Evolutionary conservation across 139 green algal genomes (phyloP), one percentile per base, ranked within the genome.

Genomic region (Chlorella ohadii): DNA sequence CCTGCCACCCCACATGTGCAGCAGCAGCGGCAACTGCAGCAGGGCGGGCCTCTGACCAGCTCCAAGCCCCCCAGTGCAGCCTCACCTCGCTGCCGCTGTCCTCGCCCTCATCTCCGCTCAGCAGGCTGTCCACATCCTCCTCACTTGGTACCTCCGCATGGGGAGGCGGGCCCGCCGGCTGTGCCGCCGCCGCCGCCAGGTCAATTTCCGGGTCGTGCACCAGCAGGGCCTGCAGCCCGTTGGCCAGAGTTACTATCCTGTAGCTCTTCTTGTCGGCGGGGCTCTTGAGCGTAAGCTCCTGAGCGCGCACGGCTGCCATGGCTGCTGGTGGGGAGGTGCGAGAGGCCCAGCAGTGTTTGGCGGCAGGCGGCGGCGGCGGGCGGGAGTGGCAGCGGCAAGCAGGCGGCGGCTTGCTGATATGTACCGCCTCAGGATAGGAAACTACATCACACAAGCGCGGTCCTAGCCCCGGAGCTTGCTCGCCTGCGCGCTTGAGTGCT

Each of bases 201-300:
- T n/a, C 44, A 38, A 99, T 97, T 41, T 98, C 91, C 0, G 95
- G 95, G 78, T 99, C 96, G 83, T 93, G 89, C 33, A 99, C 96
- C 11, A 99, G 85, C 47, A 99, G 75, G 13, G 91, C 92, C 1
- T 75, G 63, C 7, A 99, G 56, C 0, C 94, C 94, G 82, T 99
- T 99, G 7, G 72, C 25, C 17, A 99, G 84, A 13, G 80, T 68
- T 1, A 98, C 22, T 1, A 89, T 81, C 1, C 90, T 88, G 71
- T 98, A 98, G 38, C 71, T 3, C 39, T 91, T 91, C 78, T 90
- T 90, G 80, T 98, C 96, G 22, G 92, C 86, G 0, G 92, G 91
- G 2, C 91, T 86, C 71, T 78, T 74, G 63, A 78, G 76, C 27
- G 27, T 47, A 25, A 80, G 75, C 31, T 51, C 39, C 75, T 72